These are phyloP conservation scores for Yarrowia divulgata DNA, from an alignment of 805 yeast genomes.

Conservation along the genomic window DNA sequence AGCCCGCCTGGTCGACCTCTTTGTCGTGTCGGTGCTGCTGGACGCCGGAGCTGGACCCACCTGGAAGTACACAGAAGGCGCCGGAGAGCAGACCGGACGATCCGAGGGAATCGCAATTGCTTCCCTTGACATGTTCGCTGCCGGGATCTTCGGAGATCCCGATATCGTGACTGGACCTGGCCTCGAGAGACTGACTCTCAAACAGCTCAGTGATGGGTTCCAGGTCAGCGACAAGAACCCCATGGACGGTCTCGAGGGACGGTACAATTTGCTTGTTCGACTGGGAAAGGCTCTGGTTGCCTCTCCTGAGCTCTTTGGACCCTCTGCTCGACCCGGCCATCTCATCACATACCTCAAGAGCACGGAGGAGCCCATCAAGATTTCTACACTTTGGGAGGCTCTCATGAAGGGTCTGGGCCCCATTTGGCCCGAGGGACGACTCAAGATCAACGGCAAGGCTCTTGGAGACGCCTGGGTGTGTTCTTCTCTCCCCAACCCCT, in stretches of 20 bases:
- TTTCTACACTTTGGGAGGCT: slow-evolving; percentile 61
- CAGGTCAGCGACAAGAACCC: slow-evolving; percentile 60
- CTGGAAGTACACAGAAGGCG: slow-evolving; percentile 59
- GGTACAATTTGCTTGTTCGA: slow-evolving; percentile 56
- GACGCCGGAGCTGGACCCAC: slow-evolving; percentile 74
- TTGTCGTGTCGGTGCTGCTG: slow-evolving; percentile 65
- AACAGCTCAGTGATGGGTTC: slow-evolving; percentile 54
- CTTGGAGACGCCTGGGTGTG: slow-evolving; percentile 70
- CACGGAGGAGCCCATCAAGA: slow-evolving; percentile 46
- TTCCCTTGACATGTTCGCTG: slow-evolving; percentile 60
- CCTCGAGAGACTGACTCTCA: slow-evolving; percentile 48
- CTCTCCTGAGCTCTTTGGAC: slow-evolving; percentile 57
- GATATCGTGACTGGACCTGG: slow-evolving; percentile 46
- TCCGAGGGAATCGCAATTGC: slow-evolving; percentile 74
- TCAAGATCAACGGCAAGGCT: slow-evolving; percentile 58
- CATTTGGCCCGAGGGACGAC: slow-evolving; percentile 69
- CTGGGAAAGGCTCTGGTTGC: slow-evolving; percentile 58
- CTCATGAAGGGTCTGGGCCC: slow-evolving; percentile 63
- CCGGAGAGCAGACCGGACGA: slow-evolving; percentile 52
- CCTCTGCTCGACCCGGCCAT: slow-evolving; percentile 60
- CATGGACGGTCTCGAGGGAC: slow-evolving; percentile 63
- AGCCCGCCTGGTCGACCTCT: slow-evolving; percentile 62
- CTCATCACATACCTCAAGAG: slow-evolving; percentile 56
- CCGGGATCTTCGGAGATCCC: slow-evolving; percentile 56
- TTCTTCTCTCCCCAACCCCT: slow-evolving; percentile 45